Conservation (phyloP, 169 alveolate genomes). For the Plasmodium gallinaceum region DNA sequence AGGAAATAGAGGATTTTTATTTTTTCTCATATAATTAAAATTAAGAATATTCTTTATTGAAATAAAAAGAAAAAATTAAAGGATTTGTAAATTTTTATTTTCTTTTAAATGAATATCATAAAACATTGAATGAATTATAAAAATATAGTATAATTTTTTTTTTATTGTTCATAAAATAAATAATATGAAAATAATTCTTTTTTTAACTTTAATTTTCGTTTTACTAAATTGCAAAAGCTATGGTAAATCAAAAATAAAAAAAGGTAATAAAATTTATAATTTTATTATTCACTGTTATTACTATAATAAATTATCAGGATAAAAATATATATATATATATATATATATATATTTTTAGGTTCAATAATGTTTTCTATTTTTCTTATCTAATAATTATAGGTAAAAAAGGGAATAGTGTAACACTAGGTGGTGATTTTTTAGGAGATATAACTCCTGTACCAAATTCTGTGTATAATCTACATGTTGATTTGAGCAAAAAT, state of each 20-base stretch:
- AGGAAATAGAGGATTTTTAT: too few relatives aligned
- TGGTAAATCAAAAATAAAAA: conserved; percentile 70
- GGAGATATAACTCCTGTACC: conserved; percentile 76
- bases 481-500: conserved; percentile 57
- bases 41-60: too few relatives aligned
- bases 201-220: conserved; percentile 25
- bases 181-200: conserved; percentile 11
- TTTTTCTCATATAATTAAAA: too few relatives aligned
- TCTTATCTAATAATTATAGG: conserved; percentile 38
- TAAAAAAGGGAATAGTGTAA: conserved; percentile 53
- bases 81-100: too few relatives aligned
- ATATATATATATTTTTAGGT: background rate
- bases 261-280: conserved; percentile 24
- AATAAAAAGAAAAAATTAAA: too few relatives aligned
- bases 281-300: conserved; percentile 4
- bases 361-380: conserved; percentile 11
- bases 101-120: background rate
- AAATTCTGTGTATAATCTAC: conserved; percentile 71
- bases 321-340: conserved; percentile 6
- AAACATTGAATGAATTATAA: too few relatives aligned
- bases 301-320: background rate
- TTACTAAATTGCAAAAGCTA: conserved; percentile 50
- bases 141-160: too few relatives aligned
- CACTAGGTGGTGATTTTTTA: conserved; percentile 74
- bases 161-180: background rate